Conservation (phyloP, 306 rosid genomes). For the Hippophae rhamnoides region DNA sequence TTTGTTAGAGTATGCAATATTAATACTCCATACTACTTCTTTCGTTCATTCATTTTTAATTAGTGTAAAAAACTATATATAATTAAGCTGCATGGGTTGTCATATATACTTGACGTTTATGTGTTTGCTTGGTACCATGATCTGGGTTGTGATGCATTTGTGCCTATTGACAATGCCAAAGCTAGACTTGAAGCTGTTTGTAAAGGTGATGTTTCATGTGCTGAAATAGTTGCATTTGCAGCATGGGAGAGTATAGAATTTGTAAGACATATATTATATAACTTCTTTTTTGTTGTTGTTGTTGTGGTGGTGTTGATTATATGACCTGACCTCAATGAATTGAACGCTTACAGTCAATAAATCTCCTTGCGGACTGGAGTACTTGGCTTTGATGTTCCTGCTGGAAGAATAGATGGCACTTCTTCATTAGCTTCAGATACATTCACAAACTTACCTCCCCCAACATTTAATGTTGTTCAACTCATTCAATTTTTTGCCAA, state of each 20-base stretch:
- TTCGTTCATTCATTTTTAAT: too few relatives aligned
- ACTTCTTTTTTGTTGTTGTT: background rate
- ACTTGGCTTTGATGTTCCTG: slow-evolving; percentile 57
- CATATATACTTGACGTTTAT: too few relatives aligned
- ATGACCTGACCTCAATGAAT: background rate
- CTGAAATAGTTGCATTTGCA: slow-evolving; percentile 69
- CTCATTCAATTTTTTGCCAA: slow-evolving; percentile 45
- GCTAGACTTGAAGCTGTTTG: slow-evolving; percentile 54
- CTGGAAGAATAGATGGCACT: slow-evolving; percentile 77
- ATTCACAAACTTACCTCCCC: slow-evolving; percentile 46
- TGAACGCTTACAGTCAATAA: too few relatives aligned
- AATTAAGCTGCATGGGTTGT: too few relatives aligned
- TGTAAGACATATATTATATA: slow-evolving; percentile 25
- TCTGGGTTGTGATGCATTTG: slow-evolving; percentile 69
- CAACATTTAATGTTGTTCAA: slow-evolving; percentile 43
- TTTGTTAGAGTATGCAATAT: slow-evolving; percentile 13
- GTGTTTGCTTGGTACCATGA: background rate
- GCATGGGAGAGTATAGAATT: slow-evolving; percentile 62
- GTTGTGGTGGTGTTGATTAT: background rate
- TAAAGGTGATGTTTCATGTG: slow-evolving; percentile 54
- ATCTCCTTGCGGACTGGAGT: slow-evolving; percentile 38
- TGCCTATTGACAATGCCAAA: slow-evolving; percentile 62
- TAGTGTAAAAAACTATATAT: too few relatives aligned
- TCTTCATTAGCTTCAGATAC: slow-evolving; percentile 50
- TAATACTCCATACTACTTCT: too few relatives aligned